Conservation (phyloP, 495 filamentous ascomycete species). For the Pyrenopolyporus hunteri region DNA sequence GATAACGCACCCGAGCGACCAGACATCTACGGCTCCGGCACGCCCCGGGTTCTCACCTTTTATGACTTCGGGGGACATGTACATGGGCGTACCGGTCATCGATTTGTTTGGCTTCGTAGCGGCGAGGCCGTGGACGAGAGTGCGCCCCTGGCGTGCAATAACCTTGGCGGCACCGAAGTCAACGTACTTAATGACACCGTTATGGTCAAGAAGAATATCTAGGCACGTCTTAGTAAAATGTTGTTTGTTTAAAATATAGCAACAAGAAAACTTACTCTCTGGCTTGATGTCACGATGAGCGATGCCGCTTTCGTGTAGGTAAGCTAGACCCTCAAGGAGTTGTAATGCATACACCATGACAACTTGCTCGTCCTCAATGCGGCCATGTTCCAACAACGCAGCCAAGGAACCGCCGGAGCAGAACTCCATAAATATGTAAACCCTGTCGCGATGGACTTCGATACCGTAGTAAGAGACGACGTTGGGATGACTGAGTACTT, state of each 20-base stretch:
- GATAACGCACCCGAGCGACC: conserved; percentile 96
- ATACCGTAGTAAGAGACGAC: conserved; percentile 98
- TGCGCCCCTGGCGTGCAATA: conserved; percentile 92
- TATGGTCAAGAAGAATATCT: conserved; percentile 96
- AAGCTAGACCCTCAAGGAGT: conserved; percentile 92
- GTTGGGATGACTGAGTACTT: conserved; percentile 94
- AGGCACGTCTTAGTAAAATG: conserved; percentile 11
- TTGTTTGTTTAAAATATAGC: not conserved
- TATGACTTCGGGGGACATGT: conserved; percentile 99
- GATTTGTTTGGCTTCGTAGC: conserved; percentile 78
- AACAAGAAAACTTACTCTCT: conserved; percentile 69
- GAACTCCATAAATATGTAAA: conserved; percentile 99
- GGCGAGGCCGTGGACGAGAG: conserved; percentile 67
- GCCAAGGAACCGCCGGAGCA: conserved; percentile 96
- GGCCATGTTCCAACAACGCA: conserved; percentile 86
- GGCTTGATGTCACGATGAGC: conserved; percentile 98
- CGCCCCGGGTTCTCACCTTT: conserved; percentile 78
- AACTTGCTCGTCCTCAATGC: conserved; percentile 97
- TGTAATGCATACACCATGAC: conserved; percentile 98
- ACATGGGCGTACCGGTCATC: conserved; percentile 99
- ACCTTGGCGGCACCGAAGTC: conserved; percentile 98
- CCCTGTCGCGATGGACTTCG: conserved; percentile 96
- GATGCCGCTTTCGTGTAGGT: conserved; percentile 87
- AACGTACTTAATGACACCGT: conserved; percentile 98
- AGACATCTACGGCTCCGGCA: conserved; percentile 90